Evolutionary conservation across 2,329 filamentous ascomycete species (phyloP).

Genomic region (Ceratocystis destructans): DNA sequence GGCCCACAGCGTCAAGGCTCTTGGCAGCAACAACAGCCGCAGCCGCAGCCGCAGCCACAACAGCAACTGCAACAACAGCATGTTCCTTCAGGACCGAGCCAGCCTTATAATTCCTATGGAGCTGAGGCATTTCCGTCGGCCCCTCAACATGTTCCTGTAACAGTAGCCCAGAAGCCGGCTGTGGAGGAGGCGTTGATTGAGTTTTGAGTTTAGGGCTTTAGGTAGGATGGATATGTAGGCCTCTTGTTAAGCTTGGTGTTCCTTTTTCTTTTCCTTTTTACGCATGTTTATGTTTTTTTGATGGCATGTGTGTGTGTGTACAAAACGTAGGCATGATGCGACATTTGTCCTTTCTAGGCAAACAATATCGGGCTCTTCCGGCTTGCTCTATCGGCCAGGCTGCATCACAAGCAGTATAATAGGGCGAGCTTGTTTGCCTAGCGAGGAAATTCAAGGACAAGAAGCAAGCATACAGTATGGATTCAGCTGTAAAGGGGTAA

Average conservation of each 20-base stretch:
- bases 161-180: slow-evolving; percentile 31
- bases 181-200: slow-evolving; percentile 73
- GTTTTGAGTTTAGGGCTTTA: background rate
- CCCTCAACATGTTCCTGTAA: slow-evolving; percentile 46
- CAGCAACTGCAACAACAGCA: slow-evolving; percentile 24
- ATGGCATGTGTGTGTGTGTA: too few relatives aligned
- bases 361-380: too few relatives aligned
- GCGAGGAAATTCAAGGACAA: too few relatives aligned
- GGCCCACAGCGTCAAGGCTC: slow-evolving; percentile 23
- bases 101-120: slow-evolving; percentile 31
- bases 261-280: background rate
- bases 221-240: background rate
- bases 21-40: slow-evolving; percentile 24
- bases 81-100: slow-evolving; percentile 14
- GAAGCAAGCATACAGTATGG: too few relatives aligned
- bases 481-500: too few relatives aligned
- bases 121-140: slow-evolving; percentile 53
- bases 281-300: too few relatives aligned
- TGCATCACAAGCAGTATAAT: too few relatives aligned
- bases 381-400: too few relatives aligned
- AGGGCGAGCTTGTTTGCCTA: too few relatives aligned
- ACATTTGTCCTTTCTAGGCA: too few relatives aligned
- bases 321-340: too few relatives aligned
- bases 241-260: background rate
- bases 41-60: slow-evolving; percentile 22